phyloP scores from a whole-genome alignment of 345 rosid genomes.

The Populus euphratica region DNA sequence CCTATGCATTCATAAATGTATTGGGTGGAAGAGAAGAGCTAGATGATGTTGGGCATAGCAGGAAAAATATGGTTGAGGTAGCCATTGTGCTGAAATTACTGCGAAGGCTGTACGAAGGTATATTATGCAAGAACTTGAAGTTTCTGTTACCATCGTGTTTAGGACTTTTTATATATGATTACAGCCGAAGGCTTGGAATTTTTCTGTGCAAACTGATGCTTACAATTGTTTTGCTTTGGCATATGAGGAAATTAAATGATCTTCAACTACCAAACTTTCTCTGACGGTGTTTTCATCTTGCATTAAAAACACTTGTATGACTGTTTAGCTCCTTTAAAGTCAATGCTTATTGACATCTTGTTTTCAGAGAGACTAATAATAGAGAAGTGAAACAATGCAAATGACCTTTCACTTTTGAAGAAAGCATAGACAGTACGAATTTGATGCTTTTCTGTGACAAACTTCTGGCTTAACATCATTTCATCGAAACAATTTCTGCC shows the following conservation, averaged over 20 bases:
- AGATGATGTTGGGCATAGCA: slow-evolving; percentile 25
- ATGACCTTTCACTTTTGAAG: background rate
- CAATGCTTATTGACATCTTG: background rate
- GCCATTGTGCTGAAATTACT: slow-evolving; percentile 33
- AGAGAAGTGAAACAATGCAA: background rate
- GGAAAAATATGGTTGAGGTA: slow-evolving; percentile 47
- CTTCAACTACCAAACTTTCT: background rate
- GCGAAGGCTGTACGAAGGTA: slow-evolving; percentile 39
- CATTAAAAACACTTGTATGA: background rate
- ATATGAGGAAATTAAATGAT: background rate
- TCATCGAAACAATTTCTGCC: background rate
- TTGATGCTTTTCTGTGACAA: background rate
- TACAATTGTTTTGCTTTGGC: background rate
- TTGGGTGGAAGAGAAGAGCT: slow-evolving; percentile 37
- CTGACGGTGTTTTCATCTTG: background rate
- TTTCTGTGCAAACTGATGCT: background rate
- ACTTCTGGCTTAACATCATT: background rate
- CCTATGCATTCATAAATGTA: slow-evolving; percentile 49
- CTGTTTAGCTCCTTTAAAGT: background rate
- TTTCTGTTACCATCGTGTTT: background rate
- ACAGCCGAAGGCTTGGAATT: background rate
- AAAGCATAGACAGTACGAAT: background rate
- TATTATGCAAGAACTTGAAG: background rate
- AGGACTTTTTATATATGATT: no score
- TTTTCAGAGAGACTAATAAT: background rate